Conservation (phyloP, 1,284 basidiomycete species). For the Meira nashicola region DNA sequence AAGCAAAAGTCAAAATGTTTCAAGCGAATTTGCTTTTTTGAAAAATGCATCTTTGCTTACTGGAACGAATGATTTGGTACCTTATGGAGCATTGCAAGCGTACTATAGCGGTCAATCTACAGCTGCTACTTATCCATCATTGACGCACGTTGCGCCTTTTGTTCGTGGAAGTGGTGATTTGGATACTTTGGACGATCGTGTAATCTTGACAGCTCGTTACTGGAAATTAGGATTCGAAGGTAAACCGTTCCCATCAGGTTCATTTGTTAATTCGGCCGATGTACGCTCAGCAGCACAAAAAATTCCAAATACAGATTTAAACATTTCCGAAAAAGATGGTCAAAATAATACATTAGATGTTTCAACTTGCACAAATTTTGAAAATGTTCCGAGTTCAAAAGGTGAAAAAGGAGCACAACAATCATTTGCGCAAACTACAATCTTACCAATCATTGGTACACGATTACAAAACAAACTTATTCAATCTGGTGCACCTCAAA, state of each 20-base stretch:
- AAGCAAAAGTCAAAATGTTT: not conserved
- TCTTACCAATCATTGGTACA: slow-evolving; percentile 15
- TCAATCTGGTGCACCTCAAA: slow-evolving; percentile 6
- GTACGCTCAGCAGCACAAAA: slow-evolving; percentile 12
- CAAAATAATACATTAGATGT: slow-evolving; percentile 26
- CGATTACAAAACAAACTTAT: slow-evolving; percentile 12
- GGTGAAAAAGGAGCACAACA: slow-evolving; percentile 16
- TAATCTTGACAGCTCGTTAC: slow-evolving; percentile 23
- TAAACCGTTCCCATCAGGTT: slow-evolving; percentile 14
- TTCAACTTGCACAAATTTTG: slow-evolving; percentile 15
- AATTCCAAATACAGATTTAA: slow-evolving; percentile 13
- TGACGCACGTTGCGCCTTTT: slow-evolving; percentile 8
- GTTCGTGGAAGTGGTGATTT: slow-evolving; percentile 18
- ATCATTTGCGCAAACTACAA: slow-evolving; percentile 16
- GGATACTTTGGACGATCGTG: slow-evolving; percentile 16
- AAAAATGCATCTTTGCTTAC: slow-evolving; percentile 6
- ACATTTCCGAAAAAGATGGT: slow-evolving; percentile 16
- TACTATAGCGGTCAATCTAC: slow-evolving; percentile 20
- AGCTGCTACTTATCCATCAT: slow-evolving; percentile 8
- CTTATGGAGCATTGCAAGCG: slow-evolving; percentile 24
- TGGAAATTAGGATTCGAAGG: slow-evolving; percentile 20
- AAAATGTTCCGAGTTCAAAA: slow-evolving; percentile 5
- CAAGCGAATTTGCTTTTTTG: slow-evolving; percentile 18
- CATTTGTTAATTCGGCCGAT: slow-evolving; percentile 14
- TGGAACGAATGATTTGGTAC: slow-evolving; percentile 13